phyloP scores from a whole-genome alignment of 257 asterid genomes.

The Nicotiana undulata region DNA sequence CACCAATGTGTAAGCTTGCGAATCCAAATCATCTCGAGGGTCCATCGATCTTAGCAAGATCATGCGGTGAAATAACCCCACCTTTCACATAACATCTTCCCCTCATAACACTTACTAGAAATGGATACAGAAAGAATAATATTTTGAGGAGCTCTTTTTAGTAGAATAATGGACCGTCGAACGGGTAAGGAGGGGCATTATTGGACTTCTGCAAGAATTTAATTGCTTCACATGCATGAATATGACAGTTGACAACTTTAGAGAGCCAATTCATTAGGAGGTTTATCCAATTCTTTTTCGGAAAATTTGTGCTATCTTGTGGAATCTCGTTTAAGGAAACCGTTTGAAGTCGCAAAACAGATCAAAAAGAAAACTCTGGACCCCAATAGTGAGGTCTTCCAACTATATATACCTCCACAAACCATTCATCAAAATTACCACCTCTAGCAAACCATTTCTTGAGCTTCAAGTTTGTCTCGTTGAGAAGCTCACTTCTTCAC shows the following conservation, averaged over 20 bases:
- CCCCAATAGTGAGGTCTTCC: too few relatives aligned
- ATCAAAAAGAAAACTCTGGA: conserved; percentile 9
- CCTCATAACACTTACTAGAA: conserved; percentile 41
- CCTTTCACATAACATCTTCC: conserved; percentile 32
- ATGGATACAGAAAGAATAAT: conserved; percentile 48
- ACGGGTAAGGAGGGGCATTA: conserved; percentile 28
- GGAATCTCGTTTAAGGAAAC: conserved; percentile 32
- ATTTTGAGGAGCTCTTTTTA: conserved; percentile 16
- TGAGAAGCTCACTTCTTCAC: neutral
- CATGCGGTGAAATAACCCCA: conserved; percentile 14
- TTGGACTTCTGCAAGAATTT: conserved; percentile 6
- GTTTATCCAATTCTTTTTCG: conserved; percentile 16
- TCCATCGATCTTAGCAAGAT: neutral
- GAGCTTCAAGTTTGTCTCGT: neutral
- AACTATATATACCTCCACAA: conserved; percentile 43
- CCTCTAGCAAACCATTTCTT: conserved; percentile 8
- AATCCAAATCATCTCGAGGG: neutral
- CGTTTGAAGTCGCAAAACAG: neutral
- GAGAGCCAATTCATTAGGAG: conserved; percentile 12
- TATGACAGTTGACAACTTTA: conserved; percentile 14
- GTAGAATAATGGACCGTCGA: conserved; percentile 39
- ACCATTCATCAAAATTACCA: conserved; percentile 37
- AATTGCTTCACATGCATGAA: conserved; percentile 15
- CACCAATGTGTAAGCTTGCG: neutral
- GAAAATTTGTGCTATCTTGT: conserved; percentile 23